Conservation (phyloP, 805 yeast genomes). For the Maudiozyma saulgeensis region DNA sequence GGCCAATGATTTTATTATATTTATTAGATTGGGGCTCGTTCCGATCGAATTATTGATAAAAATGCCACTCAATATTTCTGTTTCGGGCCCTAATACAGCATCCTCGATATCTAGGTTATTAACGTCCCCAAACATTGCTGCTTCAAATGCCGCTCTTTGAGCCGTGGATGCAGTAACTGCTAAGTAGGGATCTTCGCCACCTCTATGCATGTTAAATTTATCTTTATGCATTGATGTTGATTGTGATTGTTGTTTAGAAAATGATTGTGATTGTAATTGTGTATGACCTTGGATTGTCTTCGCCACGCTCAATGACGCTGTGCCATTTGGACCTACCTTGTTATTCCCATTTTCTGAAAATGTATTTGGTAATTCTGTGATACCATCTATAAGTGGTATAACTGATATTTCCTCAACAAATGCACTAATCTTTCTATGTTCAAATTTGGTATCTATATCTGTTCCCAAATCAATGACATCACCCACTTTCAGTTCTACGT, state of each 20-base stretch:
- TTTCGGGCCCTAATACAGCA: constrained; percentile 38
- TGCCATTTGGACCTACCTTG: too few relatives aligned
- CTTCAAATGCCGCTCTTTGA: constrained; percentile 37
- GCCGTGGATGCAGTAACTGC: constrained; percentile 11
- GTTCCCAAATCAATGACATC: constrained; percentile 92
- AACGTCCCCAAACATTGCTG: constrained; percentile 55
- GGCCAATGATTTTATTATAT: constrained; percentile 45
- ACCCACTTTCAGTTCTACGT: constrained; percentile 59
- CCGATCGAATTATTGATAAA: constrained; percentile 52
- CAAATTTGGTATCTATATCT: constrained; percentile 57
- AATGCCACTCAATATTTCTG: constrained; percentile 44
- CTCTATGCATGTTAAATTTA: background rate
- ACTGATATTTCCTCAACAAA: constrained; percentile 64
- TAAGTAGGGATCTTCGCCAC: background rate
- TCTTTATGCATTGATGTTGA: background rate
- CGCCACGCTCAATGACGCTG: background rate
- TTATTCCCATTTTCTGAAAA: background rate
- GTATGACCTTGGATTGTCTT: background rate
- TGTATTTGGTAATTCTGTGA: constrained; percentile 2
- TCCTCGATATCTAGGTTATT: constrained; percentile 41
- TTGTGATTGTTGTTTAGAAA: background rate
- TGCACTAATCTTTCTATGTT: constrained; percentile 81
- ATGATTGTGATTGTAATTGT: background rate
- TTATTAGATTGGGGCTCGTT: constrained; percentile 45
- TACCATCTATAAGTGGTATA: constrained; percentile 29